Conservation (phyloP, 768 basidiomycete species). For the Mycena olivaceomarginata region DNA sequence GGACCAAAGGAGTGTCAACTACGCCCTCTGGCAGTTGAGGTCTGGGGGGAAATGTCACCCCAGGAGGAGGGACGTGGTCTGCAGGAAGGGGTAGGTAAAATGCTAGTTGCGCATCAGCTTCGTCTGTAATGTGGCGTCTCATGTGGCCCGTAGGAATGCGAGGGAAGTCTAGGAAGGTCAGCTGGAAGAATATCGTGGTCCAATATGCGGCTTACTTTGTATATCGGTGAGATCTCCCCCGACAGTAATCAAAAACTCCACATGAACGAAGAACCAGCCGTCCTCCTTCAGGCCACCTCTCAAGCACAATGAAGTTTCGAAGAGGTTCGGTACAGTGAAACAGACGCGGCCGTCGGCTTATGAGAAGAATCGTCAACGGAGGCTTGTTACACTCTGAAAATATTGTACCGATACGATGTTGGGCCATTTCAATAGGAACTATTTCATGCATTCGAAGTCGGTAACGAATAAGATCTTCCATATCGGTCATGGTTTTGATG, state of each 20-base stretch:
- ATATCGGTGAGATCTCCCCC: constrained; percentile 84
- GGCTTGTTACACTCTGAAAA: constrained; percentile 19
- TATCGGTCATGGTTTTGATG: constrained; percentile 76
- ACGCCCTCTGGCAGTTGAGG: constrained; percentile 76
- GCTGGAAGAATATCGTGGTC: neutral
- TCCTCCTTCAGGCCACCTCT: constrained; percentile 81
- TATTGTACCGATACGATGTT: constrained; percentile 75
- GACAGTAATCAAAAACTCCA: constrained; percentile 84
- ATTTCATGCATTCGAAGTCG: constrained; percentile 88
- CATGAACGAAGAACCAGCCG: constrained; percentile 91
- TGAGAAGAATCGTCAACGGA: constrained; percentile 44
- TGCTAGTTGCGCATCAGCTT: constrained; percentile 81
- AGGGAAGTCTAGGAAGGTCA: constrained; percentile 77
- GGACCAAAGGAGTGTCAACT: constrained; percentile 89
- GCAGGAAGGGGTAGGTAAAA: constrained; percentile 74
- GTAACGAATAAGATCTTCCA: constrained; percentile 88
- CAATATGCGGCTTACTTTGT: constrained; percentile 69
- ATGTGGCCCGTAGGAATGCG: constrained; percentile 77
- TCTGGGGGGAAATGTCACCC: constrained; percentile 63
- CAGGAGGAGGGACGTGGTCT: constrained; percentile 62
- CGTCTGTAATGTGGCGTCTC: constrained; percentile 81
- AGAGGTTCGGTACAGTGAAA: constrained; percentile 84
- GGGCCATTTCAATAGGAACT: constrained; percentile 88
- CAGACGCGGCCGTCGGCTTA: constrained; percentile 86
- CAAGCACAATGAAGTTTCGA: constrained; percentile 84